Base-by-base conservation (phyloP, 805 yeast species). In the Zygoascus biomembranicola region DNA sequence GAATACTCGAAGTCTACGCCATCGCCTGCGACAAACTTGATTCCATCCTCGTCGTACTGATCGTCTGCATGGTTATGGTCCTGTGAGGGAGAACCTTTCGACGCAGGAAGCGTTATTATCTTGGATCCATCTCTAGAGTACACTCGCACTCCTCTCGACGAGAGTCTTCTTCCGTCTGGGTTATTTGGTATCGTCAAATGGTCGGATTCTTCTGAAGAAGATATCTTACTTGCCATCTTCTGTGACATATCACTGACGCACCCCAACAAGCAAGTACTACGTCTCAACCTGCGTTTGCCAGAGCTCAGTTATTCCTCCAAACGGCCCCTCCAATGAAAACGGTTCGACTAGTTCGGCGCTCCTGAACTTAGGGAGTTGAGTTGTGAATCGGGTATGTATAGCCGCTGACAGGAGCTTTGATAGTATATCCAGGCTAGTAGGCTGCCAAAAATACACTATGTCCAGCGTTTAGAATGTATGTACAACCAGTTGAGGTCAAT, bases 1-100 rank as follows among this genome's bases (percentile, higher is more conserved):
- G 48, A 45, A 52, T 69, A 69, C 53, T 69, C 71, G 45, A 69
- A 69, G 51, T 66, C 66, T 19, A 69, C 59, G 55, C 59, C 62
- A 20, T 66, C 59, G 31, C 72, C 73, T 16, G 61, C 63, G 6
- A 63, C 56, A 32, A 50, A 57, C 32, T 57, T 53, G 37, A 55
- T 56, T 19, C 51, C 61, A 8, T 52, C 57, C n/a, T 49, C 49
- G 18, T 54, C 57, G 16, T 51, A 45, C 13, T 51, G 57, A 43
- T 55, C 53, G 45, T 52, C 56, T n/a, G 46, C 56, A 19, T 42
- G 44, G 44, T 2, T 43, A 42, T 16, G 47, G 13, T 14, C 23
- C 13, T 18, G 32, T n/a, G 14, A 50, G 23, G 32, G 49, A 18
- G 23, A 5, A 6, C 26, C 20, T 18, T 42, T 50, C 20, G 19